Percentiles rank a stretch among this genome's conserved stretches.
phyloP scores from a whole-genome alignment of 202 grass and related monocot species.

The Bolboschoenoplectus hybrid region DNA sequence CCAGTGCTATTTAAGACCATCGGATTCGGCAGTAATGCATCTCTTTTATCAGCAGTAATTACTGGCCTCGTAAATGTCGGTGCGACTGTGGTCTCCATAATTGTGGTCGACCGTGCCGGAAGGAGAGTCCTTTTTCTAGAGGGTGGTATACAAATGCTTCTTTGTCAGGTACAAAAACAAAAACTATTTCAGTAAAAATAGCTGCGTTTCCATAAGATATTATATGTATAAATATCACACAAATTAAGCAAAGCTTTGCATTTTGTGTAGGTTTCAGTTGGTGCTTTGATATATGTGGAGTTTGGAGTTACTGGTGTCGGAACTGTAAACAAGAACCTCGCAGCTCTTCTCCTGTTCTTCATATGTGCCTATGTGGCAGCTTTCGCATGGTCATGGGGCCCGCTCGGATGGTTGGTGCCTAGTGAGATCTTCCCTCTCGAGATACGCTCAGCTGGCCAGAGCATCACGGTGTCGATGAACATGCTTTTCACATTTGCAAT shows the following conservation, averaged over 20 bases:
- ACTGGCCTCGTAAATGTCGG: constrained; percentile 41
- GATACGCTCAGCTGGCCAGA: constrained; percentile 66
- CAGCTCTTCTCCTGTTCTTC: constrained; percentile 31
- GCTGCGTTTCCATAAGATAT: not conserved
- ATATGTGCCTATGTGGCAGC: constrained; percentile 52
- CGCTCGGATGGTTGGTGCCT: constrained; percentile 52
- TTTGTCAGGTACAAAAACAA: constrained; percentile 40
- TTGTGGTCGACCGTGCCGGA: constrained; percentile 27
- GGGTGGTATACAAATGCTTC: constrained; percentile 35
- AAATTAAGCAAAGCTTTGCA: constrained; percentile 4
- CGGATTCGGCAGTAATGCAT: constrained; percentile 28
- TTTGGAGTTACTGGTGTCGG: constrained; percentile 38
- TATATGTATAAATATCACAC: not conserved
- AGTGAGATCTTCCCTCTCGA: constrained; percentile 77
- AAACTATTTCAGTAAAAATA: not conserved
- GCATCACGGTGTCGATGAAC: constrained; percentile 44
- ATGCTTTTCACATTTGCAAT: constrained; percentile 44
- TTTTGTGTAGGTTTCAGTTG: constrained; percentile 39
- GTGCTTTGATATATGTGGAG: constrained; percentile 41
- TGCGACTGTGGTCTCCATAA: constrained; percentile 36
- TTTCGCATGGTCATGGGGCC: constrained; percentile 56
- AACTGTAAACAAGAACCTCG: not conserved
- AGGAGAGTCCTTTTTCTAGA: constrained; percentile 35
- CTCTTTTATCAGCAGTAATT: constrained; percentile 44
- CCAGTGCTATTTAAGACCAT: constrained; percentile 45